Percentiles rank a stretch among this genome's conserved stretches.
These are phyloP conservation scores for Paraleonurus japonicus DNA, from an alignment of 257 asterid genomes.

Conservation along the genomic window DNA sequence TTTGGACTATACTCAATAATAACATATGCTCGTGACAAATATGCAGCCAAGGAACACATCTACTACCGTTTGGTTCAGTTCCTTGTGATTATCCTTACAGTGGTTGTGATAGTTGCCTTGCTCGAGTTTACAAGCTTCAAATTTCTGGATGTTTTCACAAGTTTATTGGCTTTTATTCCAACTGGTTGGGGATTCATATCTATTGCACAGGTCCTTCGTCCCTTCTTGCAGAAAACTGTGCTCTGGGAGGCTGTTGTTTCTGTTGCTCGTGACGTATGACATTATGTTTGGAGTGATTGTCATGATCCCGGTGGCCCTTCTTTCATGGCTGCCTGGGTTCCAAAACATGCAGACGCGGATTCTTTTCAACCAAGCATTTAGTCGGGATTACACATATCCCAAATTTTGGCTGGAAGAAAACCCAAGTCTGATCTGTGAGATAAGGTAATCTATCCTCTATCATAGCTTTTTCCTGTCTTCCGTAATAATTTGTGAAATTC, in stretches of 20 bases:
- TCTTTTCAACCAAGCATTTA: constrained; percentile 92
- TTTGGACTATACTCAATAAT: constrained; percentile 55
- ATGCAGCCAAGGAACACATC: constrained; percentile 92
- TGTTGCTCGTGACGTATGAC: constrained; percentile 80
- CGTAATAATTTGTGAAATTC: background rate
- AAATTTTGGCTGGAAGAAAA: constrained; percentile 82
- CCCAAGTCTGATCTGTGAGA: constrained; percentile 67
- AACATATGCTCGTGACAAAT: constrained; percentile 79
- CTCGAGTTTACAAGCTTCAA: constrained; percentile 67
- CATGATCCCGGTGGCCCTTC: constrained; percentile 80
- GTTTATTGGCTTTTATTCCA: constrained; percentile 88
- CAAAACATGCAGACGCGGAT: constrained; percentile 99
- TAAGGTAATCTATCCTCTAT: constrained; percentile 39
- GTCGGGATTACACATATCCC: constrained; percentile 97
- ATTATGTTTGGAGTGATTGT: constrained; percentile 90
- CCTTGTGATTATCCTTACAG: constrained; percentile 65
- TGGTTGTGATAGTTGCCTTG: constrained; percentile 58
- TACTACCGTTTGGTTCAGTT: constrained; percentile 98
- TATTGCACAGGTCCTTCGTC: constrained; percentile 81
- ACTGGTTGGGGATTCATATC: constrained; percentile 94
- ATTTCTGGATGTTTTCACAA: constrained; percentile 75
- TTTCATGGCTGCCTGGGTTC: constrained; percentile 98
- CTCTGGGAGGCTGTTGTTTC: constrained; percentile 81
- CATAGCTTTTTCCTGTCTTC: constrained; percentile 6
- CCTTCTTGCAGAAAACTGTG: constrained; percentile 56